These are phyloP conservation scores for Sungouiella blattae DNA, from an alignment of 805 yeast species.

Conservation along the genomic window DNA sequence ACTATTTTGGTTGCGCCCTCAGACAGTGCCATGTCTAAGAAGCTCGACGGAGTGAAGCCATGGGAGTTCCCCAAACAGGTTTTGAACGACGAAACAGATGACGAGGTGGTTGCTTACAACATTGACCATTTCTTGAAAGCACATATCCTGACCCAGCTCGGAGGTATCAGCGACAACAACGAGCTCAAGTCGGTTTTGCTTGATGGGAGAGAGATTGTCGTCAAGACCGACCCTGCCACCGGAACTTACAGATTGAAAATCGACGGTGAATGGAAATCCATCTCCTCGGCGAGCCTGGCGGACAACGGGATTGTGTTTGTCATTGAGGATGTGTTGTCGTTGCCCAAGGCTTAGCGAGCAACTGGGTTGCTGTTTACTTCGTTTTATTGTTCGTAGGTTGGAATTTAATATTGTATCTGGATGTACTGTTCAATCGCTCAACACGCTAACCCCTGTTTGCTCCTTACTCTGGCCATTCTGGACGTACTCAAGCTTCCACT, in stretches of 20 bases:
- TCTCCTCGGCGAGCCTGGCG: conserved; percentile 27
- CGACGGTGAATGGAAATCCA: conserved; percentile 18
- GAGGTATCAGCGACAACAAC: neutral
- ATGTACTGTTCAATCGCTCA: conserved; percentile 7
- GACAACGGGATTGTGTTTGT: conserved; percentile 39
- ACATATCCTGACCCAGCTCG: conserved; percentile 40
- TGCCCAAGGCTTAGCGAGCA: too few species aligned
- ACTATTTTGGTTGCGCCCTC: conserved; percentile 67
- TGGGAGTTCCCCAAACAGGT: conserved; percentile 73
- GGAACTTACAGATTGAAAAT: conserved; percentile 16
- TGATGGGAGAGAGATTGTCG: conserved; percentile 20
- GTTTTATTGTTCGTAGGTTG: neutral
- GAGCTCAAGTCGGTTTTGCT: conserved; percentile 14
- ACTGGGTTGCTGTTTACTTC: neutral
- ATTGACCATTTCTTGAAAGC: conserved; percentile 55
- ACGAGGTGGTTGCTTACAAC: conserved; percentile 47
- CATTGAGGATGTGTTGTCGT: conserved; percentile 31
- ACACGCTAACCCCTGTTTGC: conserved; percentile 53
- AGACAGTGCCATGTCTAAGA: conserved; percentile 45
- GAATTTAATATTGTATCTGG: neutral
- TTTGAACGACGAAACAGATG: conserved; percentile 29
- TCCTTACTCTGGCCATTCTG: conserved; percentile 46
- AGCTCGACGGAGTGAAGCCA: conserved; percentile 59
- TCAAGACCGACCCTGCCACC: conserved; percentile 16
- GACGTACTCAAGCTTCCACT: conserved; percentile 67